Conservation (phyloP, 148 eudicot genomes). For the Camellia granthamiana region DNA sequence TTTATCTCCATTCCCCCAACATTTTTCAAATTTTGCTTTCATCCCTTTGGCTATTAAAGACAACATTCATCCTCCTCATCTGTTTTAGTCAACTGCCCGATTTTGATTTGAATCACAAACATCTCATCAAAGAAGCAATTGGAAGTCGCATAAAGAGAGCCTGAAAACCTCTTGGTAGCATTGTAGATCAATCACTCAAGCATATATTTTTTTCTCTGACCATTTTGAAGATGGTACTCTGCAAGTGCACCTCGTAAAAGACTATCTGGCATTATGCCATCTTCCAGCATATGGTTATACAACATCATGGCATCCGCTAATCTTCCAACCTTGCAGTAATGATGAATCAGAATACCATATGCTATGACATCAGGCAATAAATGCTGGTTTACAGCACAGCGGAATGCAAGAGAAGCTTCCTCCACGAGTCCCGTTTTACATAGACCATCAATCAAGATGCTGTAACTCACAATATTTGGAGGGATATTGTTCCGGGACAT, state of each 20-base stretch:
- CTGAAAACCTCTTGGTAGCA: too few species aligned
- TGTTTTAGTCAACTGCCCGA: too few species aligned
- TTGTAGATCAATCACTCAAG: neutral
- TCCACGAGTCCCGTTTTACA: conserved; percentile 57
- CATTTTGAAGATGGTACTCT: conserved; percentile 25
- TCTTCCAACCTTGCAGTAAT: conserved; percentile 49
- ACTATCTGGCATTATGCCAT: conserved; percentile 43
- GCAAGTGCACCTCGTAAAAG: conserved; percentile 25
- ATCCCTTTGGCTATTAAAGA: too few species aligned
- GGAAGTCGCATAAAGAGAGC: too few species aligned
- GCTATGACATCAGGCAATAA: conserved; percentile 57
- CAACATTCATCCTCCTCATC: too few species aligned
- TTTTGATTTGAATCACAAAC: too few species aligned
- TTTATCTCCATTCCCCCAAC: too few species aligned
- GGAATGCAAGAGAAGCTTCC: conserved; percentile 37
- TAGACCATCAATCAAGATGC: conserved; percentile 62
- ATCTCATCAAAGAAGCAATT: too few species aligned
- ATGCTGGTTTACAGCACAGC: conserved; percentile 31
- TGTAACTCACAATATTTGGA: conserved; percentile 60
- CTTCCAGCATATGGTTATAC: conserved; percentile 37
- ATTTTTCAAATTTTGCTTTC: too few species aligned
- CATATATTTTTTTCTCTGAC: neutral
- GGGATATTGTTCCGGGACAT: conserved; percentile 38
- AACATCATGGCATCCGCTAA: conserved; percentile 35
- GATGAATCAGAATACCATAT: conserved; percentile 57